Conservation (phyloP, 2,329 filamentous ascomycete species). For the Colletotrichum eleusines region DNA sequence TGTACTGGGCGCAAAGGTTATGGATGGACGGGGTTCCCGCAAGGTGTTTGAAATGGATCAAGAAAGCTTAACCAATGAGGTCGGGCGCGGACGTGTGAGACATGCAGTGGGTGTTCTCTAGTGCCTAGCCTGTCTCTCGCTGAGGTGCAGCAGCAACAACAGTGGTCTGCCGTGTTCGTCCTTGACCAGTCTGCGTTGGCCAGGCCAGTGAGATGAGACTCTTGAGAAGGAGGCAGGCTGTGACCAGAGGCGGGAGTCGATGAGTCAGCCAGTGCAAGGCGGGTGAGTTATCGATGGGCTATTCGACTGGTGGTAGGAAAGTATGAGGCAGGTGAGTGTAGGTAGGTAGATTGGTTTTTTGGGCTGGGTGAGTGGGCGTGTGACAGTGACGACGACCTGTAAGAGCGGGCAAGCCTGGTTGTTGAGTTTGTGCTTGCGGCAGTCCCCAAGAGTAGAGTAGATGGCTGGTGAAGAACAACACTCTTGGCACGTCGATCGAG, state of each 20-base stretch:
- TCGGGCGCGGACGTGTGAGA: conserved; percentile 14
- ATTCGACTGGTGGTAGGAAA: background rate
- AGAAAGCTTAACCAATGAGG: conserved; percentile 31
- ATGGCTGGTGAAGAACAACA: conserved; percentile 18
- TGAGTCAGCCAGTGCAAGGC: conserved; percentile 10
- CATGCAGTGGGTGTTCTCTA: conserved; percentile 30
- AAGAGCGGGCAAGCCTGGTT: conserved; percentile 14
- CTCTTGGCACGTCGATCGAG: conserved; percentile 28
- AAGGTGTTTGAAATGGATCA: conserved; percentile 30
- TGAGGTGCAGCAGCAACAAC: conserved; percentile 32
- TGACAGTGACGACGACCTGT: conserved; percentile 3
- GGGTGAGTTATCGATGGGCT: background rate
- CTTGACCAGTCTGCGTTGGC: conserved; percentile 33
- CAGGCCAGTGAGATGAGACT: conserved; percentile 33
- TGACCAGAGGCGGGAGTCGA: conserved; percentile 30
- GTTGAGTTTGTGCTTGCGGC: background rate
- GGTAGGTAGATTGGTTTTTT: too few relatives aligned
- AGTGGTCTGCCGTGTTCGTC: conserved; percentile 8
- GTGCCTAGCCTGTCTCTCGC: conserved; percentile 36
- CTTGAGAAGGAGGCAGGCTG: conserved; percentile 24
- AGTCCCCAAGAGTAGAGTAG: background rate
- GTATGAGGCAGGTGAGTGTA: background rate
- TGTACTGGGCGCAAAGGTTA: conserved; percentile 7
- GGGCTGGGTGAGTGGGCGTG: background rate
- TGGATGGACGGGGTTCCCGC: conserved; percentile 15